Evolutionary conservation across 2,329 filamentous ascomycete genomes (phyloP), one percentile per base, ranked within the genome.

Genomic region (Clarireedia homoeocarpa): DNA sequence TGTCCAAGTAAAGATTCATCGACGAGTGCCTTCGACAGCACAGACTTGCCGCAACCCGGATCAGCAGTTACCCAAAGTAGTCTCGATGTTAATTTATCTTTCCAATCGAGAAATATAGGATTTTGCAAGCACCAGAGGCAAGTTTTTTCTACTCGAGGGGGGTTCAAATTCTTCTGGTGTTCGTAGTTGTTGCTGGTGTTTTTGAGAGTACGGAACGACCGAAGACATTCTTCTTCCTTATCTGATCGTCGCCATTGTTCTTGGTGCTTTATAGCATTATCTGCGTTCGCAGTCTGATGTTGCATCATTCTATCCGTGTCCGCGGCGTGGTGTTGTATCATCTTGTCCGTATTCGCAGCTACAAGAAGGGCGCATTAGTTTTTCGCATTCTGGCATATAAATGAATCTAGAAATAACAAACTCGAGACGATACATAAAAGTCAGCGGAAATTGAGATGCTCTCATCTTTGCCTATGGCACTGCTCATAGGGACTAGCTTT

Each of bases 1-100:
- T n/a, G 9, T 5, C 45, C 20, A 38, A 52, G n/a, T 15, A 56
- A 45, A 23, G 2, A 23, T 24, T 40, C 45, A n/a, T 52, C 50
- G 27, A 56, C 45, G 24, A 56, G 53, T 24, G 46, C 42, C 17
- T 24, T 56, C 40, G 47, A 45, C 24, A 56, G 53, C 15, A 56
- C 53, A 3, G 53, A 56, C 46, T 56, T 56, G 4, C 53, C 53
- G 30, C 53, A 51, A 12, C 53, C 53, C 2, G 53, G 53, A 30
- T 51, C 46, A 12, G 53, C 53, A n/a, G 53, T 51, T 20, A 56
- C 34, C 42, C 49, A 47, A 26, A 56, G 53, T 9, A 56, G 40
- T 15, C 23, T 39, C 26, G 47, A 51, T 30, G 38, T 42, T 47
- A 20, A 42, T 45, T n/a, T 47, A 40, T 48, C 51, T 46, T 30